Evolutionary conservation across 2,329 filamentous ascomycete genomes (phyloP).

Genomic region (Mycosphaerelloides madeirae): DNA sequence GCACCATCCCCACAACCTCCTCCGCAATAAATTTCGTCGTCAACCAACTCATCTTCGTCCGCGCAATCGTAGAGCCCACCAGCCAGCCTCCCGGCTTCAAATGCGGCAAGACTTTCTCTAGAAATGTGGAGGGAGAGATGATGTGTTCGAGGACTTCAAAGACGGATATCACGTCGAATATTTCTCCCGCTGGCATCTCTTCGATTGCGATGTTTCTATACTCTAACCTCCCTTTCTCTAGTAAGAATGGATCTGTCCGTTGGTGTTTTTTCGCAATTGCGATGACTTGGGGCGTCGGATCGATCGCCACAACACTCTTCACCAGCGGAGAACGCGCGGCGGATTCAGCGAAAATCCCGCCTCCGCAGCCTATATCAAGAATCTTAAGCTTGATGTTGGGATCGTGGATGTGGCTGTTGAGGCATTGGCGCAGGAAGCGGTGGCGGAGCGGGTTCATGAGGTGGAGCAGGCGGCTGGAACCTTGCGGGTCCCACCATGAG

Average conservation of each 20-base stretch:
- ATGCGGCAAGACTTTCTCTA: conserved; percentile 66
- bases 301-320: conserved; percentile 65
- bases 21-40: conserved; percentile 92
- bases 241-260: conserved; percentile 64
- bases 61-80: conserved; percentile 83
- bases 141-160: conserved; percentile 98
- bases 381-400: conserved; percentile 57
- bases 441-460: conserved; percentile 97
- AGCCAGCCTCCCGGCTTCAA: conserved; percentile 91
- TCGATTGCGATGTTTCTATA: conserved; percentile 80
- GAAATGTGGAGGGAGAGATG: conserved; percentile 66
- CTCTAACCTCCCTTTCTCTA: conserved; percentile 49
- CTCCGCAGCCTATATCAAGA: conserved; percentile 91
- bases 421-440: conserved; percentile 76
- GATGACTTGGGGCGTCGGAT: conserved; percentile 70
- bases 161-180: conserved; percentile 74
- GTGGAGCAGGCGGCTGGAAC: conserved; percentile 85
- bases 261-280: conserved; percentile 72
- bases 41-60: conserved; percentile 83
- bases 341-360: conserved; percentile 91
- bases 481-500: conserved; percentile 95
- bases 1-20: conserved; percentile 80
- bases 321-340: conserved; percentile 66
- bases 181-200: conserved; percentile 47
- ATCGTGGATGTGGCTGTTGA: conserved; percentile 44